Evolutionary conservation across 2,329 filamentous ascomycete genomes (phyloP).

Genomic region (Aschersonia sp.): DNA sequence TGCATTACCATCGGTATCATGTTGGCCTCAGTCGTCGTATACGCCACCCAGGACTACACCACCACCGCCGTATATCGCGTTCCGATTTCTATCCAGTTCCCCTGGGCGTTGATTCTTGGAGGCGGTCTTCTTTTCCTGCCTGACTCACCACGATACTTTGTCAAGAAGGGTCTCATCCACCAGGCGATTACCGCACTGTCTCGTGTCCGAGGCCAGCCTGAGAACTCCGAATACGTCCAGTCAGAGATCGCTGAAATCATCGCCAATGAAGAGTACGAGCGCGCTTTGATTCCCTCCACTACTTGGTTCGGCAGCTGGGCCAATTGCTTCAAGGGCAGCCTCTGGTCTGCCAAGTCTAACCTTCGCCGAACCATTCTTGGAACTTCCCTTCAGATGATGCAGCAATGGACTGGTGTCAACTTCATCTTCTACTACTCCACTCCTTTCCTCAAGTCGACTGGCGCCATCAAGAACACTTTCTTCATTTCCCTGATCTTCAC

Average conservation of each 20-base stretch:
- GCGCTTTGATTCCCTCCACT: slow-evolving; percentile 47
- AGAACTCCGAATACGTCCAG: slow-evolving; percentile 60
- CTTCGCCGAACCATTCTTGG: slow-evolving; percentile 57
- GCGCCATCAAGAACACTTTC: slow-evolving; percentile 65
- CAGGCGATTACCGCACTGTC: slow-evolving; percentile 47
- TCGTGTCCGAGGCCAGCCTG: slow-evolving; percentile 58
- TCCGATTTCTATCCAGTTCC: slow-evolving; percentile 65
- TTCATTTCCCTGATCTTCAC: slow-evolving; percentile 75
- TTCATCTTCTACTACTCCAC: slow-evolving; percentile 86
- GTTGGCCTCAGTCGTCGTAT: slow-evolving; percentile 60
- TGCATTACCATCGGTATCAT: slow-evolving; percentile 69
- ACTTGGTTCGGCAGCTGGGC: slow-evolving; percentile 56
- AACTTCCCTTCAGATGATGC: slow-evolving; percentile 67
- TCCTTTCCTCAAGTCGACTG: slow-evolving; percentile 67
- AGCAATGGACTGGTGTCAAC: slow-evolving; percentile 78
- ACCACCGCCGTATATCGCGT: slow-evolving; percentile 64
- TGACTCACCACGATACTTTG: slow-evolving; percentile 74
- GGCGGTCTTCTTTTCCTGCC: slow-evolving; percentile 61
- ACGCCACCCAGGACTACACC: slow-evolving; percentile 46
- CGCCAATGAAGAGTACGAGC: slow-evolving; percentile 80
- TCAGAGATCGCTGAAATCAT: slow-evolving; percentile 76
- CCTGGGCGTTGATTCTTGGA: slow-evolving; percentile 65
- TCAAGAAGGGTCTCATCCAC: slow-evolving; percentile 60
- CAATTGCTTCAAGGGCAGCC: slow-evolving; percentile 50
- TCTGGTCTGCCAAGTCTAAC: slow-evolving; percentile 49